Conservation (phyloP, 139 green algal genomes). For the Choricystis sp. region DNA sequence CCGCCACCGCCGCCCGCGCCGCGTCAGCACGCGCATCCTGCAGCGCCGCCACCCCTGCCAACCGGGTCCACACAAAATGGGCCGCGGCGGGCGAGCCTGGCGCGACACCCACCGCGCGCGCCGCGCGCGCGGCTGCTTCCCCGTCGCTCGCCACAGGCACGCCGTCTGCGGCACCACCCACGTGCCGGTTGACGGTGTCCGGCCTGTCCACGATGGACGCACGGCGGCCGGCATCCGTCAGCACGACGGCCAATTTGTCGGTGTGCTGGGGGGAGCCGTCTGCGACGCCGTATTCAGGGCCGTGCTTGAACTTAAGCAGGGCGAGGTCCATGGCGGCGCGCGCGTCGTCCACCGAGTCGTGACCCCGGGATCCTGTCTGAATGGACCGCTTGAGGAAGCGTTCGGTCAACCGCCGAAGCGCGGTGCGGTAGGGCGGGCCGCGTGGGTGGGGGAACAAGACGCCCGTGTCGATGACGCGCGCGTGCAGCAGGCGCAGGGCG, state of each 20-base stretch:
- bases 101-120: slow-evolving; percentile 5
- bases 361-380: slow-evolving; percentile 30
- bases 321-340: slow-evolving; percentile 67
- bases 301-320: slow-evolving; percentile 63
- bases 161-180: slow-evolving; percentile 20
- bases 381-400: slow-evolving; percentile 55
- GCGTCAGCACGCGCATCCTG: slow-evolving; percentile 7
- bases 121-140: slow-evolving; percentile 17
- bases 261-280: slow-evolving; percentile 6
- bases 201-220: slow-evolving; percentile 38
- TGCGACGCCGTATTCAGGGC: slow-evolving; percentile 18
- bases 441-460: slow-evolving; percentile 43
- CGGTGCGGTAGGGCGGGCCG: slow-evolving; percentile 49
- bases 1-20: background rate
- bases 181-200: slow-evolving; percentile 27
- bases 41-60: slow-evolving; percentile 20
- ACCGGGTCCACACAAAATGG: slow-evolving; percentile 41
- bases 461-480: slow-evolving; percentile 56
- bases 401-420: slow-evolving; percentile 36
- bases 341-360: slow-evolving; percentile 67
- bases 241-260: slow-evolving; percentile 39
- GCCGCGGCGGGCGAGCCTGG: slow-evolving; percentile 1
- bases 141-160: slow-evolving; percentile 25
- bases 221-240: slow-evolving; percentile 11
- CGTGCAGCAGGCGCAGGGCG: slow-evolving; percentile 46